Evolutionary conservation across 176 grass and related monocot species (phyloP), one percentile per base, ranked within the genome.

Genomic region (Metroxylon sagu): DNA sequence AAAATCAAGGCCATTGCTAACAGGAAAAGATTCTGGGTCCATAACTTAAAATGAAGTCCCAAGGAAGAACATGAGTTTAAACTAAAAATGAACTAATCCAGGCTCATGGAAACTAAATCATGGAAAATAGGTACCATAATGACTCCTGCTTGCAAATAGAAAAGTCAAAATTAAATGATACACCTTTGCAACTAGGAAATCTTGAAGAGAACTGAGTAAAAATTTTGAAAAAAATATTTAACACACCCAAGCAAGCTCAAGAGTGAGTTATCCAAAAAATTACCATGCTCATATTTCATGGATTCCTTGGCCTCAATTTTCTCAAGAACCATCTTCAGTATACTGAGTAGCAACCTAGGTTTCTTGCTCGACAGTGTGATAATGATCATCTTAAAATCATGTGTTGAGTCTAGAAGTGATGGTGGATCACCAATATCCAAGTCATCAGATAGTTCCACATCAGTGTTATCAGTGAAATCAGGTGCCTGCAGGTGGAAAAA

Each of bases 321-420:
- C 78, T 88, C 84, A 83, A 92, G 48, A 54, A 91, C 70, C 17
- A 63, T 72, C 80, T 88, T 92, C 21, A 98, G 63, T 54, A 85
- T 48, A 73, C 79, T 79, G 31, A 98, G 60, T 49, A 92, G 54
- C 30, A 98, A 80, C 50, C 79, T 83, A 39, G 93, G 87, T 72
- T 87, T 84, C 71, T 88, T 98, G n/a, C 71, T 73, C 28, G 81
- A 77, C 14, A 98, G 29, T 75, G 72, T 78, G 27, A 39, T 52
- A 64, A 92, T 54, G 26, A 92, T 62, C 59, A 17, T 79, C 67
- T 88, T 92, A 61, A 92, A 68, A 65, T 77, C 62, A 57, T 68
- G 71, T 56, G 58, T 66, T 30, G 76, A 85, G 58, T 76, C 63
- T 75, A 64, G 35, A 60, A 50, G 27, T 39, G 74, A 56, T 56